phyloP scores from a whole-genome alignment of 768 basidiomycete genomes.

The Fomitopsis pulvina region DNA sequence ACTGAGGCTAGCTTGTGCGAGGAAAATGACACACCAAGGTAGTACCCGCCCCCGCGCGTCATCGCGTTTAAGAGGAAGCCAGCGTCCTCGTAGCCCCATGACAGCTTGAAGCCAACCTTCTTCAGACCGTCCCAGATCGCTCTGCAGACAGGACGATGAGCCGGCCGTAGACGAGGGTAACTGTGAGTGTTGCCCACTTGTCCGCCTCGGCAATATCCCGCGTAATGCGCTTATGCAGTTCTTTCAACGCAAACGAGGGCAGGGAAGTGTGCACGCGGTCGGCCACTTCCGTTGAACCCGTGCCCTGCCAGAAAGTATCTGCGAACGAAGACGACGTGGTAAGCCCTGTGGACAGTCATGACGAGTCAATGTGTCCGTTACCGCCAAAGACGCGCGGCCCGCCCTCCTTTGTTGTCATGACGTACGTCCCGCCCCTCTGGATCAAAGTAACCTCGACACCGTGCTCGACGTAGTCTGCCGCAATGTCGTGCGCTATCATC shows the following conservation, averaged over 20 bases:
- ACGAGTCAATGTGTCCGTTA: slow-evolving; percentile 17
- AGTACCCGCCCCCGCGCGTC: slow-evolving; percentile 54
- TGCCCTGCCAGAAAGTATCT: slow-evolving; percentile 39
- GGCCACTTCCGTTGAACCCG: slow-evolving; percentile 42
- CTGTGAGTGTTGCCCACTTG: slow-evolving; percentile 11
- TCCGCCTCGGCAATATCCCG: slow-evolving; percentile 26
- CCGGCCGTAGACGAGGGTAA: neutral
- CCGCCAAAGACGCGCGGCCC: slow-evolving; percentile 25
- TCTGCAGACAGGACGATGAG: slow-evolving; percentile 16
- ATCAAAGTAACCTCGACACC: slow-evolving; percentile 51
- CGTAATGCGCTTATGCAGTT: slow-evolving; percentile 23
- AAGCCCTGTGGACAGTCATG: neutral
- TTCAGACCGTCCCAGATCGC: slow-evolving; percentile 49
- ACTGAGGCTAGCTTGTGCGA: neutral
- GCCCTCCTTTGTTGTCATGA: slow-evolving; percentile 35
- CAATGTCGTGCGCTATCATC: slow-evolving; percentile 38
- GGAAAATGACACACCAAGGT: slow-evolving; percentile 49
- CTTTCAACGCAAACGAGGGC: slow-evolving; percentile 31
- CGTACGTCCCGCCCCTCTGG: slow-evolving; percentile 48
- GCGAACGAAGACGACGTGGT: neutral
- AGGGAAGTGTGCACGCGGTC: slow-evolving; percentile 47
- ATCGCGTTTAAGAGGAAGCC: slow-evolving; percentile 46
- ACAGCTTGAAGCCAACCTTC: slow-evolving; percentile 50
- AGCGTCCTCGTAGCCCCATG: slow-evolving; percentile 41
- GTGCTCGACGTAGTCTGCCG: slow-evolving; percentile 36